Evolutionary conservation across 192 early-diverging fungal species (phyloP), one percentile per base, ranked within the genome.

Genomic region (Backusella circina): DNA sequence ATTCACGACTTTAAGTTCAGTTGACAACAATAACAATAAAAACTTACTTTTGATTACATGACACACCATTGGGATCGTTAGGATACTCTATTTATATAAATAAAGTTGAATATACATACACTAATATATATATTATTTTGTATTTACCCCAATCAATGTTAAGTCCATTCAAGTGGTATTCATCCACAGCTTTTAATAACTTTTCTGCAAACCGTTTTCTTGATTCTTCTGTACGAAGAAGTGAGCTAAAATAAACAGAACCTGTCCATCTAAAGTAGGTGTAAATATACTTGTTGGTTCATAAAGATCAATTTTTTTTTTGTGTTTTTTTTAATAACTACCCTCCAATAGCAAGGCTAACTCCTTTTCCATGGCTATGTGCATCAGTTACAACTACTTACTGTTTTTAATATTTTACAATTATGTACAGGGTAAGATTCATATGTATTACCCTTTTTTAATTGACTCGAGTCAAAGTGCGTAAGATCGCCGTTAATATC

Each of bases 131-230:
- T 15, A 15, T 5, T 64, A n/a, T 66, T 26, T 13, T 13, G n/a
- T 71, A 21, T 8, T 77, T 77, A 77, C 75, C 91, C 88, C 88
- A 91, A 78, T 93, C 91, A 21, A 93, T 76, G 68, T 91, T 87
- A 6, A 92, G 75, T 13, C 91, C 91, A 70, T 91, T 87, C 23
- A 91, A 61, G 13, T 81, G 38, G 57, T 85, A 83, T 9, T 80
- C 31, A 32, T 78, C 71, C 1, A 91, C 75, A 57, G 66, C 70
- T 18, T 84, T 72, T 13, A 84, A 84, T 12, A 88, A 50, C 10
- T 75, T 77, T n/a, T 74, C 67, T n/a, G 84, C 72, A 18, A 87
- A 75, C 8, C 26, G 70, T 31, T 69, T 38, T 36, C 88, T 85
- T 7, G 33, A 72, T 12, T 65, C 70, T 1, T 72, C n/a, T 1